phyloP scores from a whole-genome alignment of 225 moss, liverwort and hornwort genomes.

The Neckera pumila region DNA sequence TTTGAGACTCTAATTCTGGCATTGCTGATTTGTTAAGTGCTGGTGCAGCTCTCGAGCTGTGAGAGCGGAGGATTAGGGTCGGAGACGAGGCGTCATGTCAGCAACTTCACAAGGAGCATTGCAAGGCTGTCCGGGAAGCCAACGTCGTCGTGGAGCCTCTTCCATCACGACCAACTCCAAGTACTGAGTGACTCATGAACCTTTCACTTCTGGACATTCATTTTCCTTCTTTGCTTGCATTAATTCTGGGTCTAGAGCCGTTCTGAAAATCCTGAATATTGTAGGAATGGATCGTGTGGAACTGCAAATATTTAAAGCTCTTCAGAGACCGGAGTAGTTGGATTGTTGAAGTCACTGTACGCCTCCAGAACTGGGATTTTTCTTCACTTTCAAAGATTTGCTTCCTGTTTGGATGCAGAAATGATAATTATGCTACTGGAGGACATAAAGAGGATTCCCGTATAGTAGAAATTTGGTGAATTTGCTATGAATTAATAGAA shows the following conservation, averaged over 20 bases:
- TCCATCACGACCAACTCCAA: constrained; percentile 18
- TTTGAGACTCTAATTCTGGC: neutral
- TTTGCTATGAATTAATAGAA: neutral
- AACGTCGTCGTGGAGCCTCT: constrained; percentile 3
- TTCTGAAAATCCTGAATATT: neutral
- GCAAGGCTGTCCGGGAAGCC: constrained; percentile 23
- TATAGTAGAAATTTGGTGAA: no score
- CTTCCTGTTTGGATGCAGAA: neutral
- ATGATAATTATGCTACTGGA: neutral
- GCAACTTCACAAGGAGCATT: constrained; percentile 32
- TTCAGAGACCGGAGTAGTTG: neutral
- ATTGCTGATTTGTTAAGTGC: neutral
- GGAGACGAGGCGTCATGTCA: constrained; percentile 35
- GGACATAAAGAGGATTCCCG: neutral
- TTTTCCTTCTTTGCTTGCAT: neutral
- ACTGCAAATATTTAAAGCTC: neutral
- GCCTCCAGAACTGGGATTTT: neutral
- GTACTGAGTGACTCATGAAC: neutral
- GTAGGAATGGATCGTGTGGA: neutral
- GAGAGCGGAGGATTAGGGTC: neutral
- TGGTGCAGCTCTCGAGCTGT: constrained; percentile 8
- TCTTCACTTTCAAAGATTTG: no score
- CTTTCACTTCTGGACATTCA: neutral
- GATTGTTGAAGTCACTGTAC: neutral
- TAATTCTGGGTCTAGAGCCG: neutral